Evolutionary conservation across 2,329 filamentous ascomycete species (phyloP), one percentile per base, ranked within the genome.

Genomic region (Coniella vitis): DNA sequence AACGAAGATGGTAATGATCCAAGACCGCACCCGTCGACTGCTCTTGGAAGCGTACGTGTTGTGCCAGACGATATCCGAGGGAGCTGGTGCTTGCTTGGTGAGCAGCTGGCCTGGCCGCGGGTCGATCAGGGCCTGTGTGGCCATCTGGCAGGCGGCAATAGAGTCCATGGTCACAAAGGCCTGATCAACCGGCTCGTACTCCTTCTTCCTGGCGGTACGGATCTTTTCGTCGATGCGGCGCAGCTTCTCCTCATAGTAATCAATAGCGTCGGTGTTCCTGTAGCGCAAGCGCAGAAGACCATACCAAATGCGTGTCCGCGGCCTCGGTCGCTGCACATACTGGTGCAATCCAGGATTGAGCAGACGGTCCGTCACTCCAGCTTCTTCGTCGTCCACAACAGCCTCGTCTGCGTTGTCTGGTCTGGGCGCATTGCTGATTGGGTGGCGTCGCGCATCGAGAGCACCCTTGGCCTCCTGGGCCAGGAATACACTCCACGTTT

Each of bases 141-240:
- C 88, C 90, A 97, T 95, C 69, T 98, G 93, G 57, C 81, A 84
- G 29, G 90, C 85, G 13, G 90, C 87, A 43, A 95, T 93, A 3
- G 89, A 93, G 69, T 96, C 88, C 89, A 98, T 94, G 0, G 93
- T 97, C 35, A 98, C 87, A 65, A 98, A 96, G 1, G 94, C 94
- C 52, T 94, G 77, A 42, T 91, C 85, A 1, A 84, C 90, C 0
- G 93, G 75, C 5, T 76, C 70, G 59, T 90, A 97, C 3, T 86
- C 77, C 63, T 87, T 87, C 59, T 81, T 80, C 22, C 93, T 81
- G 10, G 89, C 80, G 7, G 68, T 67, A 7, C 69, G 66, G 44
- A 98, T 88, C 56, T 83, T 76, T 42, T 87, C 85, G 56, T 98
- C 91, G 2, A 94, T 66, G 14, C 77, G 75, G 21, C 86, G 83